Conservation (phyloP, 805 yeast species). For the Starmerella sp. region DNA sequence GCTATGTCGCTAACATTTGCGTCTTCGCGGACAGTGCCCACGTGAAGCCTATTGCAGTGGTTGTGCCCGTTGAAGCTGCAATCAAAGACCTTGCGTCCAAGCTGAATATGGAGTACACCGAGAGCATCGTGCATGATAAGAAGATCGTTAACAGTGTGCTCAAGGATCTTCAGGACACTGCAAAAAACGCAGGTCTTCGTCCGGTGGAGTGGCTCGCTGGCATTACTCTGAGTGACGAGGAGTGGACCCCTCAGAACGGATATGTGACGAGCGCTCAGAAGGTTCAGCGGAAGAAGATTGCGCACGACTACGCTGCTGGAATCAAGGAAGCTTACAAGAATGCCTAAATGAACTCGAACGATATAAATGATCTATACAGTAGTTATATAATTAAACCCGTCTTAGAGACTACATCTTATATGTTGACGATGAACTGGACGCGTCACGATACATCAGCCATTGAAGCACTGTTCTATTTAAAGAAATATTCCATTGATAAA, state of each 20-base stretch:
- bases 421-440: too few species aligned
- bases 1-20: slow-evolving; percentile 68
- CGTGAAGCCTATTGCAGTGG: slow-evolving; percentile 86
- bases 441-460: too few species aligned
- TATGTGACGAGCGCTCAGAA: slow-evolving; percentile 92
- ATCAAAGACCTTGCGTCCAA: slow-evolving; percentile 51
- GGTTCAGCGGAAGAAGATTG: slow-evolving; percentile 83
- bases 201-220: slow-evolving; percentile 82
- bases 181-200: slow-evolving; percentile 62
- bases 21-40: slow-evolving; percentile 82
- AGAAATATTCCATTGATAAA: too few species aligned
- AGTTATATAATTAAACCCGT: neutral
- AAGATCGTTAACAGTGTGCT: slow-evolving; percentile 45
- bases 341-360: slow-evolving; percentile 10
- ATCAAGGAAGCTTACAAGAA: slow-evolving; percentile 54
- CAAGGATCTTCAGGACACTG: slow-evolving; percentile 58
- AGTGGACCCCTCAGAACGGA: slow-evolving; percentile 97
- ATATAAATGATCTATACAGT: neutral
- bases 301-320: slow-evolving; percentile 51
- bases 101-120: slow-evolving; percentile 43
- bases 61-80: slow-evolving; percentile 65
- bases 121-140: slow-evolving; percentile 41
- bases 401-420: neutral
- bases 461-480: too few species aligned
- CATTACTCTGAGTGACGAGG: slow-evolving; percentile 67